phyloP scores from a whole-genome alignment of 108 stramenopile genomes.

The Pseudonitzschia delicatissima region DNA sequence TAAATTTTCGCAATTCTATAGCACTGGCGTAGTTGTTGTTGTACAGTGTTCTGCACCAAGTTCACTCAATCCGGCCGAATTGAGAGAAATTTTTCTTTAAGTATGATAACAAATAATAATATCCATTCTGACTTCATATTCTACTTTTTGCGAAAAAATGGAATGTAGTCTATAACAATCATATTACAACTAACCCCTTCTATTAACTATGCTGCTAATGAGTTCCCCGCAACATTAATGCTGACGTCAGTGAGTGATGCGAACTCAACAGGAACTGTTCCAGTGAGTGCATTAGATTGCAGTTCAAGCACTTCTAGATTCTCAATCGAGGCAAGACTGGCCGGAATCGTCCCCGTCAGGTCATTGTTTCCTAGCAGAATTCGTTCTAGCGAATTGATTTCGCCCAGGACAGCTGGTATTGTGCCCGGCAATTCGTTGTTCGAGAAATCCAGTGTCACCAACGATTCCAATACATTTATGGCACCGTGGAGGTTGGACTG shows the following conservation, averaged over 20 bases:
- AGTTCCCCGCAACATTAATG: too few relatives aligned
- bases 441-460: conserved; percentile 8
- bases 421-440: conserved; percentile 10
- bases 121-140: too few relatives aligned
- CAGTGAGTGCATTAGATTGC: conserved; percentile 44
- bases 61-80: too few relatives aligned
- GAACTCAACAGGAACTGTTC: conserved; percentile 46
- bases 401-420: conserved; percentile 24
- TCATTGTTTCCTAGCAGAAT: neutral
- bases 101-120: too few relatives aligned
- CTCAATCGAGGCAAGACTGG: conserved; percentile 12
- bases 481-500: neutral
- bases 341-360: conserved; percentile 9
- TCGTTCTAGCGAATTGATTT: conserved; percentile 11
- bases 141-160: too few relatives aligned
- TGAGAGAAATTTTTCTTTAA: neutral
- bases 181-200: too few relatives aligned
- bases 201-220: too few relatives aligned
- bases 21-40: too few relatives aligned
- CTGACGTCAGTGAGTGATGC: too few relatives aligned
- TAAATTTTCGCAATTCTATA: too few relatives aligned
- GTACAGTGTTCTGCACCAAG: too few relatives aligned
- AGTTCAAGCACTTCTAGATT: conserved; percentile 41
- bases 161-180: too few relatives aligned
- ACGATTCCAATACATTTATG: neutral